phyloP scores from a whole-genome alignment of 352 stramenopile genomes.

The Elongisporangium prolatum region DNA sequence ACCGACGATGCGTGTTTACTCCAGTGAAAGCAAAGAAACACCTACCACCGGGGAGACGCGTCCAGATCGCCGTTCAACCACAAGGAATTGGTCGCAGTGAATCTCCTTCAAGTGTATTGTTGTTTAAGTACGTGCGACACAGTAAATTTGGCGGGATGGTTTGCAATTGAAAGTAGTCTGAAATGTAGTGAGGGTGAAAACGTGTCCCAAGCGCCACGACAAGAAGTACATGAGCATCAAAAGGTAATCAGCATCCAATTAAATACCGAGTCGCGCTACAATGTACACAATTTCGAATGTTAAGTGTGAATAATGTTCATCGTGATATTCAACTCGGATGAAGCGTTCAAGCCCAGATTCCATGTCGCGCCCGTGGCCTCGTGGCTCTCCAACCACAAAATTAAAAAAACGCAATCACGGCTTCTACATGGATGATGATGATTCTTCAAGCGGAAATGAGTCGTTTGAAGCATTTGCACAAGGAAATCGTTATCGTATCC shows the following conservation, averaged over 20 bases:
- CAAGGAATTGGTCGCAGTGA: constrained; percentile 19
- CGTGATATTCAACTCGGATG: constrained; percentile 6
- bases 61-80: not conserved
- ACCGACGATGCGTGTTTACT: constrained; percentile 47
- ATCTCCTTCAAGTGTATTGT: constrained; percentile 19
- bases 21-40: constrained; percentile 44
- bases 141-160: not conserved
- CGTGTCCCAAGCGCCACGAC: constrained; percentile 14
- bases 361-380: not conserved
- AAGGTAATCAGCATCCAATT: not conserved
- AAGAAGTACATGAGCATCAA: not conserved
- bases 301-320: constrained; percentile 3
- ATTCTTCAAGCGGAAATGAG: not conserved
- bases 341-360: constrained; percentile 3
- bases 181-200: constrained; percentile 26
- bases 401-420: not conserved
- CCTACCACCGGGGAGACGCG: constrained; percentile 2
- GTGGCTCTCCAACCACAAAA: not conserved
- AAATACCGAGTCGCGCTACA: not conserved
- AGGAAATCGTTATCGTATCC: not conserved
- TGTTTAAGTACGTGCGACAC: constrained; percentile 37
- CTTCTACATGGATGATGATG: not conserved
- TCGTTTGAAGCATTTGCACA: not conserved
- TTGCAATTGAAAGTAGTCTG: not conserved
- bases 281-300: not conserved